Evolutionary conservation across 2,329 filamentous ascomycete genomes (phyloP), one percentile per base, ranked within the genome.

Genomic region (Hyphodiscus sp.): DNA sequence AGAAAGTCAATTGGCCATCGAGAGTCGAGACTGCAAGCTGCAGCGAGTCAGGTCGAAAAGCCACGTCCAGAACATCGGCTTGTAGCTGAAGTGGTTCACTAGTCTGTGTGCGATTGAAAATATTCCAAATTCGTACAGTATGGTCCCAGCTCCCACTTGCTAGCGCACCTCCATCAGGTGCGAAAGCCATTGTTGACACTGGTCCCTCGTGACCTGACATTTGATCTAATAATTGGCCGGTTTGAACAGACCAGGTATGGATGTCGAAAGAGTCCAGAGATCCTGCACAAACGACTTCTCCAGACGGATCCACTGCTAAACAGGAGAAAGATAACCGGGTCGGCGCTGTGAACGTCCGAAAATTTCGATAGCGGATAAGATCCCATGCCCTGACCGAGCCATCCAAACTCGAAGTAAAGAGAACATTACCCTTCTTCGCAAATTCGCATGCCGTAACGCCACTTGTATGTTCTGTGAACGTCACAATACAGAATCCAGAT

Each of bases 211-310:
- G 94, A 1, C 94, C 95, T 7, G 91, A 81, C 20, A 99, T 76
- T 61, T 87, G 87, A 68, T 99, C 94, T 6, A 99, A 82, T 18
- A 99, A 77, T 69, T 99, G 94, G 2, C 94, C 94, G 0, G 92
- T 99, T 68, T 99, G 94, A 3, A 99, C 95, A 5, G 90, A 96
- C 94, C 94, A 99, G 58, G 99, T 88, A 71, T 99, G 91, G 49
- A 99, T 89, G 66, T 97, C 92, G 61, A 96, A 97, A 4, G 91
- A 96, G 69, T 99, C 94, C 16, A 95, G 78, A 1, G 92, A 97
- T 2, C 92, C 94, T 10, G 94, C 94, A 55, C 92, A 95, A 2
- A 99, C 88, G 9, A 99, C 89, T 70, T 99, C 95, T 50, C 94
- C 94, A 59, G 91, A 96, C 0, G 94, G 91, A 62, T 99, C 95